These are phyloP conservation scores for Ceratocystis albifundus DNA, from an alignment of 2,329 filamentous ascomycete species.

Conservation along the genomic window DNA sequence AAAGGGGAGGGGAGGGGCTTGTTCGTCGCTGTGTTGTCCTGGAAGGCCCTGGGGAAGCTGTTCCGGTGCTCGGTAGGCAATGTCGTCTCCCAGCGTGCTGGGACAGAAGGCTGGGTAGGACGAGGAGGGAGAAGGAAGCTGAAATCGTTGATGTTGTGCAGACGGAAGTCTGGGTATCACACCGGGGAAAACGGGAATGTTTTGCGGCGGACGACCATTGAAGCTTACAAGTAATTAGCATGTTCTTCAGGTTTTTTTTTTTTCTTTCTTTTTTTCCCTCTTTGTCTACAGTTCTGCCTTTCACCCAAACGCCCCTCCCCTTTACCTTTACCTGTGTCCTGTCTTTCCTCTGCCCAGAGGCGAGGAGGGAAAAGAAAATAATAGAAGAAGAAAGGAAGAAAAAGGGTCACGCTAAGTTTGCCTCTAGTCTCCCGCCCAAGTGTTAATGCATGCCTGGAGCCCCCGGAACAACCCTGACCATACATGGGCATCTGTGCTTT, in stretches of 20 bases:
- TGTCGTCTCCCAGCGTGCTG: neutral
- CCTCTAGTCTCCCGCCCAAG: neutral
- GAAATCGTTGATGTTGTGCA: neutral
- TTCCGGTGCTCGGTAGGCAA: conserved; percentile 4
- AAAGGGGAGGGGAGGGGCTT: neutral
- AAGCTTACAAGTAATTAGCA: too few species aligned
- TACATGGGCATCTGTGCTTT: conserved; percentile 2
- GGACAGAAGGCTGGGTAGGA: neutral
- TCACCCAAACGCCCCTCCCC: neutral
- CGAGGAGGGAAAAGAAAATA: neutral
- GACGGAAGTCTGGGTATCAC: neutral
- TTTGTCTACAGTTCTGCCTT: too few species aligned
- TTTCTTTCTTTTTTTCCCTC: neutral
- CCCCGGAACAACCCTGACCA: neutral
- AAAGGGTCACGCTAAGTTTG: neutral
- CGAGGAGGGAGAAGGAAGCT: neutral
- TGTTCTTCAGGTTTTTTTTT: neutral
- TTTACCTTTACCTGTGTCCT: neutral
- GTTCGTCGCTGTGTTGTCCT: neutral
- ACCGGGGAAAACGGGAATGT: neutral
- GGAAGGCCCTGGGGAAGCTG: neutral
- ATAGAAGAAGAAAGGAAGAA: neutral
- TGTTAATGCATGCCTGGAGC: neutral
- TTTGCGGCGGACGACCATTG: too few species aligned
- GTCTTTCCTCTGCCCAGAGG: neutral